A percentile compares a stretch with the other conserved stretches of the same genome.
phyloP scores from a whole-genome alignment of 1,284 basidiomycete genomes.

The Mycena sp. region DNA sequence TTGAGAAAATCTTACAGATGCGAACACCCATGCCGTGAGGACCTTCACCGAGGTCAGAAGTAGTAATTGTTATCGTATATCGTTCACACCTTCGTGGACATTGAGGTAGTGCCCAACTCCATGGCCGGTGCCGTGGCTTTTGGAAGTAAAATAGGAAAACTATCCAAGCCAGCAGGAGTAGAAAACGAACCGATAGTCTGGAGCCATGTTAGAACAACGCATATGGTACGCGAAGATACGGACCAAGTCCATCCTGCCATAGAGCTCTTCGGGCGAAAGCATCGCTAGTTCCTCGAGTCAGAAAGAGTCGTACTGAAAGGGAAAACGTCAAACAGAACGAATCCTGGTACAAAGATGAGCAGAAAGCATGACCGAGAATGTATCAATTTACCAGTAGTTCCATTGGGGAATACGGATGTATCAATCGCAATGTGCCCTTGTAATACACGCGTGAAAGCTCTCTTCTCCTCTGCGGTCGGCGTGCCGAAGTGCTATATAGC shows the following conservation, averaged over 20 bases:
- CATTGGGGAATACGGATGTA: slow-evolving; percentile 85
- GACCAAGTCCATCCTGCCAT: slow-evolving; percentile 93
- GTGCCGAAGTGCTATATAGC: slow-evolving; percentile 84
- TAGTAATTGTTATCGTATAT: too few relatives aligned
- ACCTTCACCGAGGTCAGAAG: too few relatives aligned
- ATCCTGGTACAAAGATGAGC: slow-evolving; percentile 52
- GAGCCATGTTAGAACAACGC: neutral
- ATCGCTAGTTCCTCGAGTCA: neutral
- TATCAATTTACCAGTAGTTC: slow-evolving; percentile 67
- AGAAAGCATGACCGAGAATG: slow-evolving; percentile 53
- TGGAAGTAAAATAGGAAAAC: slow-evolving; percentile 13
- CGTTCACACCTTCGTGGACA: slow-evolving; percentile 81
- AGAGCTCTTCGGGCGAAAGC: slow-evolving; percentile 66
- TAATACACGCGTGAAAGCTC: slow-evolving; percentile 92
- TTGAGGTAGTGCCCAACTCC: slow-evolving; percentile 94
- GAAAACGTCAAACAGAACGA: slow-evolving; percentile 59
- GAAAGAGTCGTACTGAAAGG: neutral
- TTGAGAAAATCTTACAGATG: slow-evolving; percentile 56
- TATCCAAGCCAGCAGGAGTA: neutral
- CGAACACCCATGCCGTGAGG: slow-evolving; percentile 90
- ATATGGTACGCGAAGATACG: neutral
- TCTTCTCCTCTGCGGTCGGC: slow-evolving; percentile 84
- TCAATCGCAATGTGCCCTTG: slow-evolving; percentile 97
- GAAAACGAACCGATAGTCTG: slow-evolving; percentile 54
- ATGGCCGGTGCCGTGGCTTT: slow-evolving; percentile 91